phyloP scores from a whole-genome alignment of 306 rosid species.

The Spatholobus suberectus region DNA sequence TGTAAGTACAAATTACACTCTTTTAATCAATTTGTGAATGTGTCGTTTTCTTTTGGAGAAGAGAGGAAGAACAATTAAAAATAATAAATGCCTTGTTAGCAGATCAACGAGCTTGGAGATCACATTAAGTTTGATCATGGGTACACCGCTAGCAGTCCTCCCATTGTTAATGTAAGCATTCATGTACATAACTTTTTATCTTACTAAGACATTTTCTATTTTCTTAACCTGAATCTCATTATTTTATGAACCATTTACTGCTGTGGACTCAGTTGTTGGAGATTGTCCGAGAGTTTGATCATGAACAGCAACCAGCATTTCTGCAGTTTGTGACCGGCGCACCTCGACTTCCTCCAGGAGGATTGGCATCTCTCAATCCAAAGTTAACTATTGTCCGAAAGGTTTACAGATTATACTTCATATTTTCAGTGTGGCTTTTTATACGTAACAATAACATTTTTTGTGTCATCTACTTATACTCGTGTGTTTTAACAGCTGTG shows the following conservation, averaged over 20 bases:
- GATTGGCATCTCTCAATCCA: constrained; percentile 95
- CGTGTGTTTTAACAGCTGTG: constrained; percentile 66
- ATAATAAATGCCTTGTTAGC: constrained; percentile 34
- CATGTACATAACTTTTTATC: constrained; percentile 4
- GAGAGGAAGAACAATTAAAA: neutral
- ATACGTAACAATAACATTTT: neutral
- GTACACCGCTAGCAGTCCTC: constrained; percentile 96
- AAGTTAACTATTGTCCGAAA: constrained; percentile 94
- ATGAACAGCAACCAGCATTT: constrained; percentile 77
- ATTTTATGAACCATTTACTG: constrained; percentile 10
- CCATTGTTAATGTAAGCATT: constrained; percentile 73
- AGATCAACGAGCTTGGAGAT: constrained; percentile 85
- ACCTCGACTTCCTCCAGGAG: constrained; percentile 97
- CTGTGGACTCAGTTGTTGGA: constrained; percentile 81
- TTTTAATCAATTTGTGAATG: neutral
- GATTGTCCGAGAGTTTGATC: constrained; percentile 73
- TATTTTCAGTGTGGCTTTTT: neutral
- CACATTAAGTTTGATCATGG: constrained; percentile 96
- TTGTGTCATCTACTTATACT: constrained; percentile 5
- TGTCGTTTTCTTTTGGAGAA: constrained; percentile 10
- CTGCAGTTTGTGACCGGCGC: constrained; percentile 98
- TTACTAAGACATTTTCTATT: neutral
- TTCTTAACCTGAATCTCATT: constrained; percentile 8
- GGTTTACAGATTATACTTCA: constrained; percentile 45
- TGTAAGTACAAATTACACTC: constrained; percentile 58